Evolutionary conservation across 208 protist species (phyloP).

Genomic region (Leishmania guyanensis): DNA sequence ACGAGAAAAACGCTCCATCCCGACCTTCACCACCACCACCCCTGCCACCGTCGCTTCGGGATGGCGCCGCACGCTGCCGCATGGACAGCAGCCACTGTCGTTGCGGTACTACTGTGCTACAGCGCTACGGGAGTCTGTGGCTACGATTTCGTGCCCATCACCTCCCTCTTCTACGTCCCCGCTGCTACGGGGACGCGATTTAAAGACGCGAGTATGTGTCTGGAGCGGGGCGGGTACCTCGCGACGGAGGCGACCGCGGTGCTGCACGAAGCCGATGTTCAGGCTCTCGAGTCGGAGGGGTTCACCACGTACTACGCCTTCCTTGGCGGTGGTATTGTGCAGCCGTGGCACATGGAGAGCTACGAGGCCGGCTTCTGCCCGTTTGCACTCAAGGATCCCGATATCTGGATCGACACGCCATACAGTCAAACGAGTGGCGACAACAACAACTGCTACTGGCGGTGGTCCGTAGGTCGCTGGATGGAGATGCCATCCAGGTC

Average conservation of each 20-base stretch:
- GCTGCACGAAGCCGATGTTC: conserved; percentile 23
- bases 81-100: neutral
- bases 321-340: conserved; percentile 28
- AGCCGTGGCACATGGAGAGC: conserved; percentile 2
- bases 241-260: conserved; percentile 29
- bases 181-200: neutral
- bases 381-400: neutral
- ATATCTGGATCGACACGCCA: neutral
- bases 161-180: conserved; percentile 13
- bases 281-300: conserved; percentile 7
- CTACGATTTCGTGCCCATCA: conserved; percentile 20
- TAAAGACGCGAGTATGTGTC: conserved; percentile 14
- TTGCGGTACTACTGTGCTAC: conserved; percentile 5
- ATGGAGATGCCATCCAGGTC: conserved; percentile 11
- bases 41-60: neutral
- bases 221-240: conserved; percentile 25
- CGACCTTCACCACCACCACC: neutral
- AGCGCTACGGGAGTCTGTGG: neutral
- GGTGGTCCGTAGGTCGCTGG: conserved; percentile 35
- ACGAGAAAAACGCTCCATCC: neutral
- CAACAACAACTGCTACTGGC: conserved; percentile 24
- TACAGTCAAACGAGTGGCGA: neutral
- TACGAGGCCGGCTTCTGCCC: neutral
- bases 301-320: conserved; percentile 29
- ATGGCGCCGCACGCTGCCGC: conserved; percentile 1